A percentile compares a stretch with the other conserved stretches of the same genome.
Conservation (phyloP, 2,329 filamentous ascomycete species). For the Diaporthe batatas region DNA sequence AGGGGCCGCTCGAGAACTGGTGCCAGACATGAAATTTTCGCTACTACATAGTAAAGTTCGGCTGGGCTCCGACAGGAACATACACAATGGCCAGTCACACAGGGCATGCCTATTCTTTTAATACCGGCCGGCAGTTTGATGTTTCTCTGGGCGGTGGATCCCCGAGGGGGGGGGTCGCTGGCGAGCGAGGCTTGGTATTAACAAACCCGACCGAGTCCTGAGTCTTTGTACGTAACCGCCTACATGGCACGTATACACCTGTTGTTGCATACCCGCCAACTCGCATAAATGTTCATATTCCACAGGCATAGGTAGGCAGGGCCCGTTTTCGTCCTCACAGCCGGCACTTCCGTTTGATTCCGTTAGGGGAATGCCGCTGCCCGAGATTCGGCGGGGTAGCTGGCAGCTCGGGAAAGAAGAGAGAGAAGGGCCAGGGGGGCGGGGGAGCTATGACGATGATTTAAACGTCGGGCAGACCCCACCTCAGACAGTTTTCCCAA, state of each 20-base stretch:
- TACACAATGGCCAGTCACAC: not conserved
- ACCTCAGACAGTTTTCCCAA: constrained; percentile 1
- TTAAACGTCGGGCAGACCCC: constrained; percentile 37
- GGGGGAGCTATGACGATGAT: constrained; percentile 38
- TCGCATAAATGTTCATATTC: not conserved
- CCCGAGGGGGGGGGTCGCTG: constrained; percentile 7
- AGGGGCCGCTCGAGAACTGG: constrained; percentile 8
- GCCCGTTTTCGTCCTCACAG: constrained; percentile 11
- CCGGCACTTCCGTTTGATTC: constrained; percentile 25
- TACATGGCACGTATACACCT: not conserved
- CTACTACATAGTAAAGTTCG: constrained; percentile 29
- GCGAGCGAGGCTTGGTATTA: not conserved
- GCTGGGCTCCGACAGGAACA: constrained; percentile 8
- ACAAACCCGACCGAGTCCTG: not conserved
- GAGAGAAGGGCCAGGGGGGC: not conserved
- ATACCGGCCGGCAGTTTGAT: not conserved
- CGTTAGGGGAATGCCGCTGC: constrained; percentile 20
- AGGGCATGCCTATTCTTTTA: not conserved
- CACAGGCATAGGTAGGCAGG: not conserved
- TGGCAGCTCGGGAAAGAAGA: constrained; percentile 34
- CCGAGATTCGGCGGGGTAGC: constrained; percentile 35
- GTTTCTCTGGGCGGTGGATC: constrained; percentile 7
- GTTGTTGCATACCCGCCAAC: not conserved
- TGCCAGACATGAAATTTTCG: constrained; percentile 23
- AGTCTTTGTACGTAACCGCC: not conserved